Evolutionary conservation across 176 grass and related monocot genomes (phyloP), one percentile per base, ranked within the genome.

Genomic region (Tuctoria greenei): DNA sequence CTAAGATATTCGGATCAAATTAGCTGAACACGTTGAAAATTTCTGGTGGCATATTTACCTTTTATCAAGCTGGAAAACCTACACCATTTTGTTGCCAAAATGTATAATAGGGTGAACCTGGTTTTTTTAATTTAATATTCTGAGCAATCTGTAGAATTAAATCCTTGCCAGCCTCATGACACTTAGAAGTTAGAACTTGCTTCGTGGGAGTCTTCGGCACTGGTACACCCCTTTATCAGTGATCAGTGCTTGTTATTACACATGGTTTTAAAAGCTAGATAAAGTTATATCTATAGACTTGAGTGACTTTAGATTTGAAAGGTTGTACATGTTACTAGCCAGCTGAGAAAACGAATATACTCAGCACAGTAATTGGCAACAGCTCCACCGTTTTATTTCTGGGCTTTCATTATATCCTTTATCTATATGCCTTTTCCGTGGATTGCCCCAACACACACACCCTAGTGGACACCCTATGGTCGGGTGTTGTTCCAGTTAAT

Each of bases 221-320:
- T n/a, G n/a, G n/a, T n/a, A n/a, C n/a, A n/a, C n/a, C n/a, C 15
- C 27, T 37, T 73, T 7, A 6, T 61, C 51, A 35, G 6, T 77
- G 8, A 6, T 44, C 35, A 8, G 14, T 83, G 38, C 44, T 70
- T 62, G 51, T 9, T 69, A 17, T 16, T 24, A 72, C 67, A 69
- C 24, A 42, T 61, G 49, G 45, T 79, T 46, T 73, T 83, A 54
- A 54, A 18, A 16, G 21, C 23, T 62, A 63, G 8, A 39, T 25
- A n/a, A 59, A 76, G n/a, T 75, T 43, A 61, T 49, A 69, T 54
- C 23, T 31, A 23, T 15, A 69, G n/a, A 39, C 23, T 56, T 73
- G 45, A 73, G 35, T 39, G 14, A 41, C 42, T 38, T 50, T 1
- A 78, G 73, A 60, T 15, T 50, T 73, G 39, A 17, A 75, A 79